phyloP scores from a whole-genome alignment of 176 grass and related monocot genomes.

The Themeda triandra region DNA sequence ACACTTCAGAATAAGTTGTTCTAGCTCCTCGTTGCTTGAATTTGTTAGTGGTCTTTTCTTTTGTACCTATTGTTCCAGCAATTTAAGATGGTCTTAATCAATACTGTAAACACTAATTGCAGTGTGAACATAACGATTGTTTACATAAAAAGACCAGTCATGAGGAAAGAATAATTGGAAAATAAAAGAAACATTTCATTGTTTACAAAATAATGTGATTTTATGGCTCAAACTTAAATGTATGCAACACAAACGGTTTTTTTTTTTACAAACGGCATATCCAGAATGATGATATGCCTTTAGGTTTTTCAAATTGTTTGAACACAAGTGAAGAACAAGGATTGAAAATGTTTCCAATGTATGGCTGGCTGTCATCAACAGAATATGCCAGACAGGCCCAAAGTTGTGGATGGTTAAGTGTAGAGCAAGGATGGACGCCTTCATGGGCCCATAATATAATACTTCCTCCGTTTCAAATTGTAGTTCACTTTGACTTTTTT shows the following conservation, averaged over 20 bases:
- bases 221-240: background rate
- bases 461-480: no score
- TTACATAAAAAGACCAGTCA: background rate
- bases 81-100: background rate
- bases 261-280: background rate
- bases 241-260: background rate
- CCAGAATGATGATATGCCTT: background rate
- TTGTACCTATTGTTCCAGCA: background rate
- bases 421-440: background rate
- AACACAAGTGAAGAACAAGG: no score
- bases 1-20: background rate
- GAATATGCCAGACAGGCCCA: background rate
- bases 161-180: background rate
- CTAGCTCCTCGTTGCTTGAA: background rate
- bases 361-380: no score
- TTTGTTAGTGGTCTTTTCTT: background rate
- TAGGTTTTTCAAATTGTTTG: no score
- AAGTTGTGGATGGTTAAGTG: background rate
- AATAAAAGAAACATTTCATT: background rate
- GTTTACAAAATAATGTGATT: background rate
- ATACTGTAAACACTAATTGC: background rate
- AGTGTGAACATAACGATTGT: background rate
- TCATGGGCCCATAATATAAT: background rate
- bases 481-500: no score
- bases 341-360: background rate